A percentile compares a stretch with the other conserved stretches of the same genome.
These are phyloP conservation scores for Colletotrichum horii DNA, from an alignment of 2,329 filamentous ascomycete species.

Conservation along the genomic window DNA sequence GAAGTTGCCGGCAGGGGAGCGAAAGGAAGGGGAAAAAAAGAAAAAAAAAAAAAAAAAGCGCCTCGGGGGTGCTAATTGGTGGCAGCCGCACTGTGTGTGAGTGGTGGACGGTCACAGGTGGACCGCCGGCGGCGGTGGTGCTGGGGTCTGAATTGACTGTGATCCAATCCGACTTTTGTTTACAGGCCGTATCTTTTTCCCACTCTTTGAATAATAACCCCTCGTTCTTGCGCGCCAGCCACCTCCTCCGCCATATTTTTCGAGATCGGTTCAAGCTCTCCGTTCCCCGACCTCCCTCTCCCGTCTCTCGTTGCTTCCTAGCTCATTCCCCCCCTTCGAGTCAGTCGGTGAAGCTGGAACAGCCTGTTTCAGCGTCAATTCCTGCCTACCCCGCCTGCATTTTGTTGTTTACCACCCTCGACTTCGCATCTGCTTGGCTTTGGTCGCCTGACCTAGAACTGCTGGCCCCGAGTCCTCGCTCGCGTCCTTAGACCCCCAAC, in stretches of 20 bases:
- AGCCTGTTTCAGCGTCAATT: conserved; percentile 20
- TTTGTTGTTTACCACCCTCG: conserved; percentile 16
- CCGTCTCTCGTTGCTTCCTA: conserved; percentile 8
- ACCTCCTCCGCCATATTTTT: conserved; percentile 3
- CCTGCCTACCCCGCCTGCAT: conserved; percentile 18
- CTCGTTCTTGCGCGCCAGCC: conserved; percentile 18
- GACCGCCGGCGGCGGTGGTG: background rate
- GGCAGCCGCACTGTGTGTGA: background rate
- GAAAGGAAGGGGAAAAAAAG: too few species aligned
- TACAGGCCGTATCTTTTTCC: conserved; percentile 17
- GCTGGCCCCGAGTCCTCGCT: background rate
- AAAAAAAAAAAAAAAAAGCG: background rate
- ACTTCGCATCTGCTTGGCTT: background rate
- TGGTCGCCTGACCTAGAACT: conserved; percentile 15
- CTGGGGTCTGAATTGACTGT: conserved; percentile 10
- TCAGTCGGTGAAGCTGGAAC: conserved; percentile 14
- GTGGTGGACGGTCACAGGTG: background rate
- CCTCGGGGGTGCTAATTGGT: conserved; percentile 1
- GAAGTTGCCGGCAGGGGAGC: conserved; percentile 15
- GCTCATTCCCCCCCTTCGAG: background rate
- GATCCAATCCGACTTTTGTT: conserved; percentile 21
- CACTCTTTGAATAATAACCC: conserved; percentile 18
- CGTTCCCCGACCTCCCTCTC: background rate
- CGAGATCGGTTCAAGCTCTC: background rate
- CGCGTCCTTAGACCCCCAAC: conserved; percentile 1